A percentile compares a stretch with the other conserved stretches of the same genome.
Evolutionary conservation across 2,329 filamentous ascomycete species (phyloP).

Genomic region (Scedosporium apiospermum): DNA sequence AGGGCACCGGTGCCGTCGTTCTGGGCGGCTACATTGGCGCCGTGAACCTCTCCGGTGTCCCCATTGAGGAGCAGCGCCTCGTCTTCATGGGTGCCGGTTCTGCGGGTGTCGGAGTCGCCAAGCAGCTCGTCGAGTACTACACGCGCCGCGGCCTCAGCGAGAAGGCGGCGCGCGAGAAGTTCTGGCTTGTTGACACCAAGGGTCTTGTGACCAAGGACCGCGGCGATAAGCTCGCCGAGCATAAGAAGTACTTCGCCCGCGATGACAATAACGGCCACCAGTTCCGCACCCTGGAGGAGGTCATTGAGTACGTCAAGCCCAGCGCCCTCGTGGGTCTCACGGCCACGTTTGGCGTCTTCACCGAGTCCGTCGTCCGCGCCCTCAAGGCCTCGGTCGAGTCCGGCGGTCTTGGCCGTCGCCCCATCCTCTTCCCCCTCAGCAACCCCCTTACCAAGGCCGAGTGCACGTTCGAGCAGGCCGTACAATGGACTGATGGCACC

Average conservation of each 20-base stretch:
- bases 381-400: conserved; percentile 55
- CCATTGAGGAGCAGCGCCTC: conserved; percentile 80
- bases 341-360: conserved; percentile 91
- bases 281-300: conserved; percentile 75
- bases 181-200: conserved; percentile 96
- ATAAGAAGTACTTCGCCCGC: conserved; percentile 67
- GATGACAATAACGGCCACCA: conserved; percentile 56
- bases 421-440: conserved; percentile 92
- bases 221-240: conserved; percentile 85
- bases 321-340: conserved; percentile 91
- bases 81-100: conserved; percentile 96
- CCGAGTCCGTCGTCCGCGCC: conserved; percentile 70
- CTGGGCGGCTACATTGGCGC: conserved; percentile 67
- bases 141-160: conserved; percentile 84
- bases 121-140: conserved; percentile 96
- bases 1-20: conserved; percentile 93
- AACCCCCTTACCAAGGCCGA: conserved; percentile 96
- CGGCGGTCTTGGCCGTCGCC: conserved; percentile 60
- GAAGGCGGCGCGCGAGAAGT: conserved; percentile 77
- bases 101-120: conserved; percentile 92
- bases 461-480: conserved; percentile 85
- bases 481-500: conserved; percentile 82
- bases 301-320: conserved; percentile 90
- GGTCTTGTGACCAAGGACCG: conserved; percentile 89
- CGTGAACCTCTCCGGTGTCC: conserved; percentile 77